Percentiles rank a stretch among this genome's conserved stretches.
phyloP scores from a whole-genome alignment of 2,329 filamentous ascomycete species.

The Colletotrichum plurivorum region DNA sequence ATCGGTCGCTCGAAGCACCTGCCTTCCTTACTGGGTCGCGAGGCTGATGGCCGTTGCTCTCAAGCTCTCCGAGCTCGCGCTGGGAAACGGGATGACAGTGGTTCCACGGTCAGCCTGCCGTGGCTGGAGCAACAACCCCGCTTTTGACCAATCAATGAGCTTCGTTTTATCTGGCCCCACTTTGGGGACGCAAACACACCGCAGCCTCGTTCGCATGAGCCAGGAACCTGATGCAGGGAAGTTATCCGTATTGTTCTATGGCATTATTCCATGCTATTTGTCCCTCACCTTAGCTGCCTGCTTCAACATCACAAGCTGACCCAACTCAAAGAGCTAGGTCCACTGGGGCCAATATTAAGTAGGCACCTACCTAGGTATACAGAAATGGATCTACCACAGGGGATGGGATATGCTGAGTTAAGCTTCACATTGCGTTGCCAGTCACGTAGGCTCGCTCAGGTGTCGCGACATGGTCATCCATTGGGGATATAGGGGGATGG shows the following conservation, averaged over 20 bases:
- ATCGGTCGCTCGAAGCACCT: constrained; percentile 26
- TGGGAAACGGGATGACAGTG: constrained; percentile 15
- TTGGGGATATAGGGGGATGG: background rate
- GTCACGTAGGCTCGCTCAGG: background rate
- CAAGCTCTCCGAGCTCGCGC: constrained; percentile 35
- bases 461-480: background rate
- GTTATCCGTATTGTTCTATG: background rate
- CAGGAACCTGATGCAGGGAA: background rate
- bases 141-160: constrained; percentile 15
- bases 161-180: background rate
- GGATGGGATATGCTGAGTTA: too few species aligned
- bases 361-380: too few species aligned
- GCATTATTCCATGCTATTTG: background rate
- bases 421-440: background rate
- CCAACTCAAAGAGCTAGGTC: background rate
- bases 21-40: constrained; percentile 10
- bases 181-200: background rate
- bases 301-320: background rate
- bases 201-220: constrained; percentile 22
- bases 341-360: background rate
- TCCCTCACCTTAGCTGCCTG: background rate
- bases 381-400: too few species aligned
- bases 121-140: constrained; percentile 24
- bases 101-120: constrained; percentile 37
- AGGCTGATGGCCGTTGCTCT: constrained; percentile 37